These are phyloP conservation scores for Penicillium cinerascens DNA, from an alignment of 495 filamentous ascomycete genomes.

Conservation along the genomic window DNA sequence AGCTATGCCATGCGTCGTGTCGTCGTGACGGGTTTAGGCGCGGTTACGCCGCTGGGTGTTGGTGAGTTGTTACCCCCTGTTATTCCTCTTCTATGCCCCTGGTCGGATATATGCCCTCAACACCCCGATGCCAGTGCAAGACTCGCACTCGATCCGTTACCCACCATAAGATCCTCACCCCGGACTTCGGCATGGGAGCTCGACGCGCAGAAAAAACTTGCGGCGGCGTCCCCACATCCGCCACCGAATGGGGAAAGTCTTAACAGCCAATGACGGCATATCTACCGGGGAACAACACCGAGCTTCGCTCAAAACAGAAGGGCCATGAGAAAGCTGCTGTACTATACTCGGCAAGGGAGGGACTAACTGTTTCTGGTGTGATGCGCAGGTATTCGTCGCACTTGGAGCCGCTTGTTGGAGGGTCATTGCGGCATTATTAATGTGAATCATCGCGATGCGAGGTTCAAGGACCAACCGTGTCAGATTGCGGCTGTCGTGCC, in stretches of 20 bases:
- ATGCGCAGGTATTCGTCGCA: constrained; percentile 59
- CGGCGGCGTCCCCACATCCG: constrained; percentile 14
- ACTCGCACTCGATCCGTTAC: neutral
- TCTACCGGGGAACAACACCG: neutral
- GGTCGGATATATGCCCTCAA: neutral
- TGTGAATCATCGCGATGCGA: constrained; percentile 52
- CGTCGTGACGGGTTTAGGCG: constrained; percentile 91
- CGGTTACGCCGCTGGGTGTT: constrained; percentile 85
- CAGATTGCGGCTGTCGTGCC: constrained; percentile 84
- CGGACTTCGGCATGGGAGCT: neutral
- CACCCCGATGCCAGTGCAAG: neutral
- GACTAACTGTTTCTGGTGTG: neutral
- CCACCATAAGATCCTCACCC: neutral
- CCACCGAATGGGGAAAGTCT: constrained; percentile 26
- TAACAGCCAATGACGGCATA: constrained; percentile 29
- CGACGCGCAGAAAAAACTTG: neutral
- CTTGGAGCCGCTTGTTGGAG: constrained; percentile 78
- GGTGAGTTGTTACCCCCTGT: constrained; percentile 43
- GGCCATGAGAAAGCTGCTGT: neutral
- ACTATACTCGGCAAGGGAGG: neutral
- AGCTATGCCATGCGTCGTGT: constrained; percentile 85
- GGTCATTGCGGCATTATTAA: constrained; percentile 77
- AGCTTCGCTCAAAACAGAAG: neutral
- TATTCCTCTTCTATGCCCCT: neutral
- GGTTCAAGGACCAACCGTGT: constrained; percentile 70